These are phyloP conservation scores for Ophiosphaerella herpotricha DNA, from an alignment of 2,329 filamentous ascomycete species.

Conservation along the genomic window DNA sequence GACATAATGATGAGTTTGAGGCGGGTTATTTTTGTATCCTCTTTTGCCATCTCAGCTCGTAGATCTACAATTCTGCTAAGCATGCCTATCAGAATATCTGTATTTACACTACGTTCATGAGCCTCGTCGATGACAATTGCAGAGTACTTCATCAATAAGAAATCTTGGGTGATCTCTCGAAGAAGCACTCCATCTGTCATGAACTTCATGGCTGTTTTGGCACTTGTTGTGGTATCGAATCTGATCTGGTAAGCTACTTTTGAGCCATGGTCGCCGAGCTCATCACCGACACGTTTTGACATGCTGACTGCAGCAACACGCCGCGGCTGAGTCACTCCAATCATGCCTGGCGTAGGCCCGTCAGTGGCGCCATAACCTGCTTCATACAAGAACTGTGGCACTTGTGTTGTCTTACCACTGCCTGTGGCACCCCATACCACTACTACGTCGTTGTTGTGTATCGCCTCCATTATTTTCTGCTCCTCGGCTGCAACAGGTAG, in stretches of 20 bases:
- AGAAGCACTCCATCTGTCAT: constrained; percentile 98
- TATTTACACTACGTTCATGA: constrained; percentile 96
- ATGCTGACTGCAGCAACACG: constrained; percentile 96
- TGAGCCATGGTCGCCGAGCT: constrained; percentile 76
- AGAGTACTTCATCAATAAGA: constrained; percentile 86
- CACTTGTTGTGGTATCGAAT: constrained; percentile 81
- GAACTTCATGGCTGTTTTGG: constrained; percentile 91
- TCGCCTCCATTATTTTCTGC: constrained; percentile 96
- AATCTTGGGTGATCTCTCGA: constrained; percentile 87
- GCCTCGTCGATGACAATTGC: constrained; percentile 95
- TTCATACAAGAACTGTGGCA: constrained; percentile 95
- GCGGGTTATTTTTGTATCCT: constrained; percentile 71
- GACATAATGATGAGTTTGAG: constrained; percentile 98
- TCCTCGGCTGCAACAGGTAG: constrained; percentile 93
- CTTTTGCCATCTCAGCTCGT: constrained; percentile 72
- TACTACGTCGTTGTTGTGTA: constrained; percentile 87
- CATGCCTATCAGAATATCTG: constrained; percentile 97
- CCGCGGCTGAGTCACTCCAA: constrained; percentile 92
- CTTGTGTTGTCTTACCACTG: constrained; percentile 96
- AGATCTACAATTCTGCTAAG: constrained; percentile 89
- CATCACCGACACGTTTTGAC: constrained; percentile 86
- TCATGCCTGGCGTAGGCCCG: constrained; percentile 85
- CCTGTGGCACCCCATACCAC: constrained; percentile 94
- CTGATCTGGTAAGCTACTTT: constrained; percentile 89
- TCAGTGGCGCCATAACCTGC: constrained; percentile 82